Conservation (phyloP, 768 basidiomycete genomes). For the Albatrellus ellisii region DNA sequence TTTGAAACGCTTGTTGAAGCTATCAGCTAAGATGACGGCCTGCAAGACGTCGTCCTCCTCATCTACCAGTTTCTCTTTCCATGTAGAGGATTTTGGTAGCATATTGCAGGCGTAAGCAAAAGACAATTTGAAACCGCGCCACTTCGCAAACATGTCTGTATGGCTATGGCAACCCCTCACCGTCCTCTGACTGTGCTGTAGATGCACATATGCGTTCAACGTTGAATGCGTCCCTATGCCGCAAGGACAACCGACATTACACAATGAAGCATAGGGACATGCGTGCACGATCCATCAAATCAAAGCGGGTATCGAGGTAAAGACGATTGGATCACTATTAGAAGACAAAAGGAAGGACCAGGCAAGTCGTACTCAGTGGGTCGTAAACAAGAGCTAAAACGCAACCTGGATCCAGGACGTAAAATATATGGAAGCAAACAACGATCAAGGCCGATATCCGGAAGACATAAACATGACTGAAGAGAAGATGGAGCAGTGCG, state of each 20-base stretch:
- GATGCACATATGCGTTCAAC: no score
- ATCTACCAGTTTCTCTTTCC: conserved; percentile 51
- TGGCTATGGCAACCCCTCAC: no score
- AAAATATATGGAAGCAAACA: conserved; percentile 25
- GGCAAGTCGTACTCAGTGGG: conserved; percentile 45
- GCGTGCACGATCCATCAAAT: conserved; percentile 39
- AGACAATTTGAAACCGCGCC: not conserved
- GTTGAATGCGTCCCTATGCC: no score
- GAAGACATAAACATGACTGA: conserved; percentile 20
- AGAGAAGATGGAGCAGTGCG: conserved; percentile 12
- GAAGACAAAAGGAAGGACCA: conserved; percentile 56
- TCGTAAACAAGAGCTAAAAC: conserved; percentile 37
- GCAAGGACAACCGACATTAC: no score
- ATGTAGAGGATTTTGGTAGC: conserved; percentile 46
- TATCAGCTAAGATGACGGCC: conserved; percentile 92
- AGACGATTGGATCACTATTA: conserved; percentile 41
- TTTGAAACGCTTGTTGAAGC: conserved; percentile 87
- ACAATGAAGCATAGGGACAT: conserved; percentile 43
- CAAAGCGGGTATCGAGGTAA: conserved; percentile 25
- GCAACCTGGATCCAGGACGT: conserved; percentile 39
- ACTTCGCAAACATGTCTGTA: no score
- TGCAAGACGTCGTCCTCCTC: conserved; percentile 83
- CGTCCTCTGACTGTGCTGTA: not conserved
- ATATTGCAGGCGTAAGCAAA: conserved; percentile 24
- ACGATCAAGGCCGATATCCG: conserved; percentile 15